Evolutionary conservation across 768 basidiomycete species (phyloP).

Genomic region (Daedalea quercina): DNA sequence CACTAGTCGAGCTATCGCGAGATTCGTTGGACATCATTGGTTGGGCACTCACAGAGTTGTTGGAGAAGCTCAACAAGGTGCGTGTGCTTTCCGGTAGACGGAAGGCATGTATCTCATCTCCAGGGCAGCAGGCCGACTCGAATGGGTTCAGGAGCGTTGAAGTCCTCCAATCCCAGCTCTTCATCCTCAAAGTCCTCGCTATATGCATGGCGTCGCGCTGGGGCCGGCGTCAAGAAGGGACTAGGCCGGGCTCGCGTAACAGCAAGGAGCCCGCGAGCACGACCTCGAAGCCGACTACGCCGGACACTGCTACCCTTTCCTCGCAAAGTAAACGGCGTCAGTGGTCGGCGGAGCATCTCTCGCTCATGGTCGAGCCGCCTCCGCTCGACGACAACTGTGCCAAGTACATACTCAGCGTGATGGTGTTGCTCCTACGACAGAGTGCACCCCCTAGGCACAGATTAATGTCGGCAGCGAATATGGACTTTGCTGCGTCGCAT

Average conservation of each 20-base stretch:
- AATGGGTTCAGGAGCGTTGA: constrained; percentile 54
- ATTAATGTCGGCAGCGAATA: constrained; percentile 53
- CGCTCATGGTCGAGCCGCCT: constrained; percentile 49
- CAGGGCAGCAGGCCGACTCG: constrained; percentile 43
- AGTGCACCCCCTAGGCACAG: constrained; percentile 50
- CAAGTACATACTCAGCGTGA: constrained; percentile 73
- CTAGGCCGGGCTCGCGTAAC: constrained; percentile 35
- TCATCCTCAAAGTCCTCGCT: constrained; percentile 75
- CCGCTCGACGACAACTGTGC: constrained; percentile 80
- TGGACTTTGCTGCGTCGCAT: constrained; percentile 56
- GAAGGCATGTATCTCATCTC: not conserved
- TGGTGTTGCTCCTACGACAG: constrained; percentile 77
- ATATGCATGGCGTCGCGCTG: constrained; percentile 76
- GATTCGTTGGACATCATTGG: constrained; percentile 79
- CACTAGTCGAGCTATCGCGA: constrained; percentile 71
- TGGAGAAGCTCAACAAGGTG: constrained; percentile 78
- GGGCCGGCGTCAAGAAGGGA: constrained; percentile 39
- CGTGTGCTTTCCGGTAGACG: constrained; percentile 1
- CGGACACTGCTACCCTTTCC: constrained; percentile 28
- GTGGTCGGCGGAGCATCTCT: constrained; percentile 38
- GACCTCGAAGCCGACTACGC: constrained; percentile 24
- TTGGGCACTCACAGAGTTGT: constrained; percentile 66
- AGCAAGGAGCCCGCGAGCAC: constrained; percentile 24
- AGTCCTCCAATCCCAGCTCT: constrained; percentile 80
- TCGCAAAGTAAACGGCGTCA: constrained; percentile 26